Evolutionary conservation across 1,284 basidiomycete genomes (phyloP).

Genomic region (Rhizopogon hawkerae): DNA sequence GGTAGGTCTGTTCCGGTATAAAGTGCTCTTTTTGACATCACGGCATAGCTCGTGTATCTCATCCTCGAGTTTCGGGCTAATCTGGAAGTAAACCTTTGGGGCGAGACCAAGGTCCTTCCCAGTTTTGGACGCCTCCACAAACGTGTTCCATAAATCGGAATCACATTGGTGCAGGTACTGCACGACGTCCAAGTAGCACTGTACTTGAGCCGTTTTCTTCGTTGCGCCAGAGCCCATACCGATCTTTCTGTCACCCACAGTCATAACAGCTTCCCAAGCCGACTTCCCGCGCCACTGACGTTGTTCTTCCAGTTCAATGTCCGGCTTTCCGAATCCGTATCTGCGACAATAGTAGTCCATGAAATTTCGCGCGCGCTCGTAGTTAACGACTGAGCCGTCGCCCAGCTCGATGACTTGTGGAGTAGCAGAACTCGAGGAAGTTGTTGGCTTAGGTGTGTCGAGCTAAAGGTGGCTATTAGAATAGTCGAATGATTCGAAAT

Average conservation of each 20-base stretch:
- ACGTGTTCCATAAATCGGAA: conserved; percentile 70
- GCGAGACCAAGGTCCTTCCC: conserved; percentile 67
- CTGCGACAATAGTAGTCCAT: conserved; percentile 93
- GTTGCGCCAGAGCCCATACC: conserved; percentile 63
- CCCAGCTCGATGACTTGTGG: conserved; percentile 38
- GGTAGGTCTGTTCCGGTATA: conserved; percentile 42
- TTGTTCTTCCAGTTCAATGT: conserved; percentile 49
- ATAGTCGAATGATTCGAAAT: conserved; percentile 2
- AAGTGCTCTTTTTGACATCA: conserved; percentile 51
- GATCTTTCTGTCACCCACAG: conserved; percentile 71
- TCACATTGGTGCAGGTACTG: conserved; percentile 84
- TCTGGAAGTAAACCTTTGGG: conserved; percentile 64
- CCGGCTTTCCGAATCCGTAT: conserved; percentile 76
- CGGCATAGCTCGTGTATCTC: conserved; percentile 66
- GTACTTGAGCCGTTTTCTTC: conserved; percentile 73
- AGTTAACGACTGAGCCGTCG: conserved; percentile 59
- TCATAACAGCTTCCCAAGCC: conserved; percentile 77
- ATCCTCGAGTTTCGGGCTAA: conserved; percentile 65
- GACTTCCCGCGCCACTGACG: conserved; percentile 19
- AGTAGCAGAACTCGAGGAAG: conserved; percentile 5
- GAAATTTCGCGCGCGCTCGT: conserved; percentile 79
- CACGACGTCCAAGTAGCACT: conserved; percentile 83
- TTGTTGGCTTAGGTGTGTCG: conserved; percentile 23
- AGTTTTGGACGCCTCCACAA: conserved; percentile 47
- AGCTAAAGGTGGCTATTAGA: conserved; percentile 12